These are phyloP conservation scores for Pterocarpus santalinus DNA, from an alignment of 306 rosid species.

Conservation along the genomic window DNA sequence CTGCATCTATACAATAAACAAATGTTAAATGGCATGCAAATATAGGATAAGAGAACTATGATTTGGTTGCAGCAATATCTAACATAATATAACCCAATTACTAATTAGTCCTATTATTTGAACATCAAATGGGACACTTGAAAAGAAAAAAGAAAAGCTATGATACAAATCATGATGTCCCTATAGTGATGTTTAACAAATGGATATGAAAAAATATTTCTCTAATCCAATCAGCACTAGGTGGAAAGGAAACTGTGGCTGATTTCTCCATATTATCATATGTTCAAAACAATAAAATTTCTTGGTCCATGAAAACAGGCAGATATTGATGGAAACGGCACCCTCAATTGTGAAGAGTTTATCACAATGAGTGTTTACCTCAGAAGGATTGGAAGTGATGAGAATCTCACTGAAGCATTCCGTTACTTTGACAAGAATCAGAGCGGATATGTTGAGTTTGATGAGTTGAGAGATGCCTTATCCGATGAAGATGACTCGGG, in stretches of 20 bases:
- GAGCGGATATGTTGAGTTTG: slow-evolving; percentile 84
- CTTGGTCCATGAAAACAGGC: slow-evolving; percentile 63
- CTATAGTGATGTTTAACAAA: no score
- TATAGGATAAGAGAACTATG: background rate
- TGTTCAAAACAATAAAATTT: background rate
- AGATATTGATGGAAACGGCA: slow-evolving; percentile 88
- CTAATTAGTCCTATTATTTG: no score
- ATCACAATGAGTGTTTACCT: slow-evolving; percentile 78
- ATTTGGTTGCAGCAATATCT: background rate
- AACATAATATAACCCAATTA: background rate
- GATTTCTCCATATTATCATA: background rate
- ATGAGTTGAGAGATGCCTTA: slow-evolving; percentile 83
- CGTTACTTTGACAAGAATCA: slow-evolving; percentile 77
- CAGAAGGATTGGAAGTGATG: slow-evolving; percentile 75
- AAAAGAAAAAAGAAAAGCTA: no score
- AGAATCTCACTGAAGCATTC: slow-evolving; percentile 82
- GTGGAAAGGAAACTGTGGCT: background rate
- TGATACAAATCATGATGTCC: no score
- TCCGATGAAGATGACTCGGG: slow-evolving; percentile 61
- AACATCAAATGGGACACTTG: no score
- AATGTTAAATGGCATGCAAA: slow-evolving; percentile 11
- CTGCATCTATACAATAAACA: background rate
- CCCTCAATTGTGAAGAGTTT: slow-evolving; percentile 80
- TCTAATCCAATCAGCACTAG: no score
- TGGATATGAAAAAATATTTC: no score